Evolutionary conservation across 139 green algal species (phyloP).

Genomic region (Chlorella sp.): DNA sequence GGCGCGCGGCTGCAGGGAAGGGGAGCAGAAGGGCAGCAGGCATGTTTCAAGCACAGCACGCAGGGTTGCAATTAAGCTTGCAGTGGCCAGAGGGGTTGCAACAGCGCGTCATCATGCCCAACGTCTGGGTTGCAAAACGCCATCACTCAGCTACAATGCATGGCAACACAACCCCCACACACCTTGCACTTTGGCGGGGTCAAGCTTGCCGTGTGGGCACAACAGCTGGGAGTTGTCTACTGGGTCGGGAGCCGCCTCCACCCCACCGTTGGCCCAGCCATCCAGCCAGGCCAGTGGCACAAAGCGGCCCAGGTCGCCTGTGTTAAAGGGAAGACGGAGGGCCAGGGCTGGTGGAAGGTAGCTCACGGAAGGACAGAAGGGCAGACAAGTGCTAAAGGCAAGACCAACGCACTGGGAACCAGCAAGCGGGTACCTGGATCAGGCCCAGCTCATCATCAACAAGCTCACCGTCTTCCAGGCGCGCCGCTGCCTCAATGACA

Average conservation of each 20-base stretch:
- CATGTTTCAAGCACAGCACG: too few relatives aligned
- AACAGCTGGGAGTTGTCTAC: constrained; percentile 63
- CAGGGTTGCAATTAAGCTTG: too few relatives aligned
- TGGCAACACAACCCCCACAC: neutral
- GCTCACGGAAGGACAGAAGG: neutral
- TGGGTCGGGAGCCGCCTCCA: constrained; percentile 28
- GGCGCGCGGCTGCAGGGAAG: constrained; percentile 35
- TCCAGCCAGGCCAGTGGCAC: constrained; percentile 50
- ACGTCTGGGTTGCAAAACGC: neutral
- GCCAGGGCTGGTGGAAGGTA: neutral
- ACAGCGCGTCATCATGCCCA: neutral
- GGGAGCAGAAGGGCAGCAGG: too few relatives aligned
- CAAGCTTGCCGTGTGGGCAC: constrained; percentile 63
- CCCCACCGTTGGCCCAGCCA: constrained; percentile 47
- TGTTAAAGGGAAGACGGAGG: neutral
- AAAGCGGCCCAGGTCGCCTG: constrained; percentile 42
- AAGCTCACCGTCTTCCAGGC: constrained; percentile 34
- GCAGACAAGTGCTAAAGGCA: too few relatives aligned
- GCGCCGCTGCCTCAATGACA: constrained; percentile 41
- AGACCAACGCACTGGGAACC: too few relatives aligned
- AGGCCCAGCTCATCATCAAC: neutral
- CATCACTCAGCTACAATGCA: too few relatives aligned
- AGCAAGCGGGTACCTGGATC: neutral
- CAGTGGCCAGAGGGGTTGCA: too few relatives aligned
- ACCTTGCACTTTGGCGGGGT: constrained; percentile 48